Evolutionary conservation across 306 rosid genomes (phyloP), one percentile per base, ranked within the genome.

Genomic region (Comarum palustre): DNA sequence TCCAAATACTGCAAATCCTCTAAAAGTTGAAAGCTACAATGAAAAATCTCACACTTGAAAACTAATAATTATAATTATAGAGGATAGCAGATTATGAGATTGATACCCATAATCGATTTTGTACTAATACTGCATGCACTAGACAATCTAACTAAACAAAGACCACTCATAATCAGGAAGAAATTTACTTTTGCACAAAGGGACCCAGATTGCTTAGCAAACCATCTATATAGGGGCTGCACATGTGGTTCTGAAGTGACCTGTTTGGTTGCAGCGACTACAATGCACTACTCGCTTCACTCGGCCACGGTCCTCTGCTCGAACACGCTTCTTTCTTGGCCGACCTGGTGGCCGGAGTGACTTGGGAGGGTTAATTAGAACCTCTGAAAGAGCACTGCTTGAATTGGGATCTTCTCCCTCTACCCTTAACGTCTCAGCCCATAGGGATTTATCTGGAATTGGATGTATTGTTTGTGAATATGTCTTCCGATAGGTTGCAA

Each of bases 241-340:
- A 74, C 97, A 91, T n/a, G 97, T 91, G 6, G 96, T 89, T 84
- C 97, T 89, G 74, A 91, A 91, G 80, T 91, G 97, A 29, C 97
- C 97, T 9, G 92, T 89, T 73, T 89, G 97, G 79, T 91, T 91
- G 87, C 97, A 91, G 31, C 96, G 95, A 74, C 97, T 91, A 73
- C 97, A 91, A 73, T 89, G 97, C 86, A 91, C 97, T 32, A 89
- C 90, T n/a, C 97, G 81, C 79, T 89, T 91, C 58, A 84, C 89
- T 8, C 96, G 95, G 27, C 92, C 96, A 4, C 97, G 92, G 48
- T 91, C 97, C 79, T 91, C 97, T 0, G 96, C 96, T 43, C 97
- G 84, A 43, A 89, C 95, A 51, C 96, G 80, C 66, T 89, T 91
- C 89, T 91, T 91, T 78, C 97, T 84, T 2, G 97, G 96, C 14